Percentiles rank a stretch among this genome's conserved stretches.
phyloP scores from a whole-genome alignment of 495 filamentous ascomycete species.

The Endocarpon pusillum region DNA sequence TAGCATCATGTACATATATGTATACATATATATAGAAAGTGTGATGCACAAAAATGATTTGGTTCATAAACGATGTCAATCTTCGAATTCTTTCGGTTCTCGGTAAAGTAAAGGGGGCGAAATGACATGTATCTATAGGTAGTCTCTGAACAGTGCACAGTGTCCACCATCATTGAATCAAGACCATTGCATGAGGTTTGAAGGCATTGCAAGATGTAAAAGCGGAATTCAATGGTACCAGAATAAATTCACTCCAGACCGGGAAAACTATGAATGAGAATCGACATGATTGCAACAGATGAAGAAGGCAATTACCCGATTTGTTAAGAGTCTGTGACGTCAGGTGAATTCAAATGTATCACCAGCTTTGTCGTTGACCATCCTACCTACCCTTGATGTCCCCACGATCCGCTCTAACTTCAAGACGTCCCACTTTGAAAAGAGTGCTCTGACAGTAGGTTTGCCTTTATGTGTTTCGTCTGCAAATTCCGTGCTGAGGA shows the following conservation, averaged over 20 bases:
- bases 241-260: background rate
- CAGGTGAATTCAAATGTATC: conserved; percentile 81
- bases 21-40: too few relatives aligned
- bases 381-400: conserved; percentile 45
- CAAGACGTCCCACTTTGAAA: conserved; percentile 76
- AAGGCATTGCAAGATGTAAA: too few relatives aligned
- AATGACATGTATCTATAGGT: too few relatives aligned
- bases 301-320: background rate
- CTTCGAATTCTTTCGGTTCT: too few relatives aligned
- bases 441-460: conserved; percentile 46
- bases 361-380: conserved; percentile 54
- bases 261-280: background rate
- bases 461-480: conserved; percentile 8
- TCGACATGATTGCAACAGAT: background rate
- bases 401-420: conserved; percentile 84
- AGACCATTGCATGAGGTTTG: too few relatives aligned
- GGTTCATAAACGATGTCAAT: too few relatives aligned
- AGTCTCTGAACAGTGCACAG: too few relatives aligned
- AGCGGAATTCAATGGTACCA: too few relatives aligned
- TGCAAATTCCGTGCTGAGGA: conserved; percentile 24
- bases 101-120: too few relatives aligned
- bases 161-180: too few relatives aligned
- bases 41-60: too few relatives aligned
- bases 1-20: too few relatives aligned
- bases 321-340: conserved; percentile 3